Evolutionary conservation across 495 filamentous ascomycete species (phyloP), one percentile per base, ranked within the genome.

Genomic region (Trichodelitschia bisporula): DNA sequence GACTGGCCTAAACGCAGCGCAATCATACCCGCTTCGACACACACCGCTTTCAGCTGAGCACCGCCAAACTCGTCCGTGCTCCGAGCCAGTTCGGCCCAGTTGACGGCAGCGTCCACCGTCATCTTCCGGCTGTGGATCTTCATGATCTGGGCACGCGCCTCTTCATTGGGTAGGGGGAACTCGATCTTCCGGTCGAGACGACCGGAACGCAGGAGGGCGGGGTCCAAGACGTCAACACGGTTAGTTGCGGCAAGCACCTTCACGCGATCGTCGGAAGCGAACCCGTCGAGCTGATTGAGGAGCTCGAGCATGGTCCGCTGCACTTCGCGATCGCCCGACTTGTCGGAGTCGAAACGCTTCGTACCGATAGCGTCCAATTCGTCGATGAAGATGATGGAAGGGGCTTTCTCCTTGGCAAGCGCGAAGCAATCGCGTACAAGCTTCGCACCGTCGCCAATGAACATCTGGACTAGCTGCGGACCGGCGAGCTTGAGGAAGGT

Each of bases 51-150:
- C 37, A 99, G 51, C 64, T 89, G 79, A 30, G 86, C 86, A 41
- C 86, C 86, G 15, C 86, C 86, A 50, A 99, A 99, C 56, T 99
- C 86, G 49, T 99, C 86, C n/a, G 86, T 99, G 52, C 77, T 86
- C 41, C 86, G 66, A 3, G 86, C 86, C 51, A 99, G 50, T 52
- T 99, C 86, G 26, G 65, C 62, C 89, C 89, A 99, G 62, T 99
- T 99, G 44, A 99, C 76, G 18, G 60, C 71, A 35, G 77, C 66
- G 43, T 92, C 78, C 5, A 93, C 80, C 39, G 79, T 82, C 86
- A 99, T 99, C 59, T 99, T 99, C 32, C 86, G 66, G 30, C 74
- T 83, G 58, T 99, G 86, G 40, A 99, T 99, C 51, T 77, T 76
- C 38, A 99, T 58, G 51, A 99, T 99, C 56, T 95, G 83, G 5